Conservation (phyloP, 2,329 filamentous ascomycete species). For the Neoscytalidium dimidiatum region DNA sequence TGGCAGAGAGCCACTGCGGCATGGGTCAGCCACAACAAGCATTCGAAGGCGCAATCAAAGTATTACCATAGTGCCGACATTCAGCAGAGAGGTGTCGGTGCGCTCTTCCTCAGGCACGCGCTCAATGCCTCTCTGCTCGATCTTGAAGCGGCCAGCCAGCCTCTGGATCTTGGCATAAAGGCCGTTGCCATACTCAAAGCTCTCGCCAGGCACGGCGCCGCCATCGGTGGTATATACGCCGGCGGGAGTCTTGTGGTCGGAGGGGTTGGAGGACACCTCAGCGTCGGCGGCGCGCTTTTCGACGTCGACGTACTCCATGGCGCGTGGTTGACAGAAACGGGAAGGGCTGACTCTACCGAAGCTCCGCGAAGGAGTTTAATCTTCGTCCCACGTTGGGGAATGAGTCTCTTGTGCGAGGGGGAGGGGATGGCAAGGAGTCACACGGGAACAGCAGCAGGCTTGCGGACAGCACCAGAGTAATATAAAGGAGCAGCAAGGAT, state of each 20-base stretch:
- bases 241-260: slow-evolving; percentile 22
- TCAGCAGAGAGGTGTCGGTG: slow-evolving; percentile 63
- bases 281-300: slow-evolving; percentile 30
- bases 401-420: neutral
- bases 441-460: neutral
- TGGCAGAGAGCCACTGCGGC: slow-evolving; percentile 70
- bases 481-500: too few species aligned
- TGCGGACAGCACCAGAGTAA: neutral
- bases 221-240: slow-evolving; percentile 36
- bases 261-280: slow-evolving; percentile 28
- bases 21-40: neutral
- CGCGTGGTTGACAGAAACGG: neutral
- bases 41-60: neutral
- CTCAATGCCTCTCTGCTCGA: slow-evolving; percentile 77
- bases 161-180: slow-evolving; percentile 62
- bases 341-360: slow-evolving; percentile 2
- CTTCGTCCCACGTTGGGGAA: slow-evolving; percentile 7
- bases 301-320: slow-evolving; percentile 25
- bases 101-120: slow-evolving; percentile 71
- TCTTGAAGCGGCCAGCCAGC: slow-evolving; percentile 63
- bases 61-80: slow-evolving; percentile 71
- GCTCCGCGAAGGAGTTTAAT: slow-evolving; percentile 21
- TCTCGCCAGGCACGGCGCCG: slow-evolving; percentile 59
- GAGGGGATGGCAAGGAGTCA: neutral
- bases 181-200: slow-evolving; percentile 58